Evolutionary conservation across 345 rosid genomes (phyloP), one percentile per base, ranked within the genome.

Genomic region (Aquilaria malaccensis): DNA sequence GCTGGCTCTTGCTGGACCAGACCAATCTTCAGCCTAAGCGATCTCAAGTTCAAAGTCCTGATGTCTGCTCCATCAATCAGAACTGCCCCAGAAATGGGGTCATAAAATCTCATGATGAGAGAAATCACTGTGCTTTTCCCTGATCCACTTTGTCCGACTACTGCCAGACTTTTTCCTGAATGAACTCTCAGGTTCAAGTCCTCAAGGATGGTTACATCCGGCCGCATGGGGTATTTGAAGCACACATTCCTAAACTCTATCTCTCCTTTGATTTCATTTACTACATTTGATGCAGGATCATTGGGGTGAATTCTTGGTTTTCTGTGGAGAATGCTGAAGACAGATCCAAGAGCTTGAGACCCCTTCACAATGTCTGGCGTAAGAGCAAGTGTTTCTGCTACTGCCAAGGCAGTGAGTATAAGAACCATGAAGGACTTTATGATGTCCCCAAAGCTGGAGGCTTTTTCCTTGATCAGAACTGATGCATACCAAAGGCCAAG

Each of bases 401-500:
- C 70, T 0, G 85, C 69, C 55, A 66, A 68, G 60, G 96, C 85
- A 5, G 96, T 83, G 56, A 86, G 61, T 52, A 89, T 72, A 65
- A 92, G 62, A 6, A 92, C 80, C 85, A 89, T 79, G 74, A 83
- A 92, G 59, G 91, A 66, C 60, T 82, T 86, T 51, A 86, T 86
- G 59, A 78, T 65, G 52, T 81, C 63, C 30, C 80, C 76, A 5
- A 92, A 89, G 52, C 77, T 71, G 3, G 96, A 78, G 31, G 63
- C 76, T 13, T 72, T 77, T 13, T 67, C 78, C 67, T 70, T 70
- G 29, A 92, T 79, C 31, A 85, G 77, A 11, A 79, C 74, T 2
- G 98, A 91, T 33, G 83, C 79, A 51, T 91, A 91, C 95, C 98
- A 88, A 55, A 92, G 93, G 33, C 92, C 96, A 10, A 92, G 91